phyloP scores from a whole-genome alignment of 2,329 filamentous ascomycete species.

The Aspergillus aculeatinus region DNA sequence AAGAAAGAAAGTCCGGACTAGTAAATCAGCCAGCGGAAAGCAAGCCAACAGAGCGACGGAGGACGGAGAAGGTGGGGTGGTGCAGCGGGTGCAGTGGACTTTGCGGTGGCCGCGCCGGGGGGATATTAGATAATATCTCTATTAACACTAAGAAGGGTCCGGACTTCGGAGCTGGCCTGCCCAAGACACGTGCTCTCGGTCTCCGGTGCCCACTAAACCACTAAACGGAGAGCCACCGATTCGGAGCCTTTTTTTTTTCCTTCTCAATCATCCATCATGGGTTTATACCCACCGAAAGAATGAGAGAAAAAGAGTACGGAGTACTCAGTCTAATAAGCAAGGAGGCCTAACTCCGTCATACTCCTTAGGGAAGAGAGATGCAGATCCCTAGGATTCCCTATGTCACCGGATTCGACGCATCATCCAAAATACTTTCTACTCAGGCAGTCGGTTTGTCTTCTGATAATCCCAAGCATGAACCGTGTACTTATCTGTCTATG shows the following conservation, averaged over 20 bases:
- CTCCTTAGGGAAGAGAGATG: background rate
- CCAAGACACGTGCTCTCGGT: background rate
- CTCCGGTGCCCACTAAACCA: background rate
- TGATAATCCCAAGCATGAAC: too few species aligned
- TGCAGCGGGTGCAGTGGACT: background rate
- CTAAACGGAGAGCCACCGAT: background rate
- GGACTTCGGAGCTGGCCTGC: slow-evolving; percentile 5
- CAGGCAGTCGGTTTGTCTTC: too few species aligned
- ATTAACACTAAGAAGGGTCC: background rate
- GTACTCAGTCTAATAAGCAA: background rate
- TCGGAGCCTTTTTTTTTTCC: slow-evolving; percentile 2
- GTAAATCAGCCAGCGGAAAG: too few species aligned
- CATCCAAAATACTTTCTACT: too few species aligned
- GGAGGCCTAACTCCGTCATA: background rate
- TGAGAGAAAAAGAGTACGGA: too few species aligned
- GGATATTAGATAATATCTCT: background rate
- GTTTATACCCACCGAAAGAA: too few species aligned
- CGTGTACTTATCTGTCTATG: background rate
- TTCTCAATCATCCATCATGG: background rate
- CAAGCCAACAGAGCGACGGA: background rate
- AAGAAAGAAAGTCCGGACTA: slow-evolving; percentile 27
- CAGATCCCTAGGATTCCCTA: background rate
- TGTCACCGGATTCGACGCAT: background rate
- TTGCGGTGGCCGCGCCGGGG: background rate
- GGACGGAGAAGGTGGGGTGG: slow-evolving; percentile 6